Base-by-base conservation (phyloP, 2,329 filamentous ascomycete species). In the Diaporthe citriasiana region DNA sequence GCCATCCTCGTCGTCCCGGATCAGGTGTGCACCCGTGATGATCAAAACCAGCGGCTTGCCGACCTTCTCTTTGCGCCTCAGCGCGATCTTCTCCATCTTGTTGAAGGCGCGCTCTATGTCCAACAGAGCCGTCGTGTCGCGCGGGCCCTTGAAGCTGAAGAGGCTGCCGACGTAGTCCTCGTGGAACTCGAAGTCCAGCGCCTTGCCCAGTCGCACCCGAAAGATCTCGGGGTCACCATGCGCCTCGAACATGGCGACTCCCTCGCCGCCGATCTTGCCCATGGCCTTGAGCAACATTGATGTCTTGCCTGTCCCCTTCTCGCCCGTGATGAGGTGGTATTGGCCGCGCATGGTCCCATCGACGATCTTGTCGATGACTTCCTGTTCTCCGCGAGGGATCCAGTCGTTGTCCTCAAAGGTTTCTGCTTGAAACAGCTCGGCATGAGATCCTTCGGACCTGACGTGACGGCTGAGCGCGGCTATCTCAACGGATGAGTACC, bases 21-120 rank as follows among this genome's bases (percentile, higher is more conserved):
- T 89, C n/a, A 99, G 87, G 85, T 99, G 97, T 79, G 95, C 93
- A 77, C 95, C 94, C 82, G 98, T 98, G 82, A 99, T 92, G 80
- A 99, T 97, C 75, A 99, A 83, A n/a, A 99, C 89, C 5, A 99
- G 86, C 2, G 97, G 97, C 75, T 89, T 87, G 8, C 90, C 89
- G 40, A 91, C 83, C 74, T 82, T 85, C 42, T 88, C 86, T 57
- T 95, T 88, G 70, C 93, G 89, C 78, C 87, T 88, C 75, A 99
- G 84, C 0, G 97, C 97, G 10, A 98, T 94, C 83, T 99, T 99
- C 81, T 99, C 97, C 19, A 99, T 86, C 83, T 99, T 99, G 87
- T 99, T 99, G 82, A 99, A 93, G 0, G 97, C 97, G 42, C 97
- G 91, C 82, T 99, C 97, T 76, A 99, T 98, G 81, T 99, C 97